These are phyloP conservation scores for Komagataella phaffii DNA, from an alignment of 805 yeast genomes.

Conservation along the genomic window DNA sequence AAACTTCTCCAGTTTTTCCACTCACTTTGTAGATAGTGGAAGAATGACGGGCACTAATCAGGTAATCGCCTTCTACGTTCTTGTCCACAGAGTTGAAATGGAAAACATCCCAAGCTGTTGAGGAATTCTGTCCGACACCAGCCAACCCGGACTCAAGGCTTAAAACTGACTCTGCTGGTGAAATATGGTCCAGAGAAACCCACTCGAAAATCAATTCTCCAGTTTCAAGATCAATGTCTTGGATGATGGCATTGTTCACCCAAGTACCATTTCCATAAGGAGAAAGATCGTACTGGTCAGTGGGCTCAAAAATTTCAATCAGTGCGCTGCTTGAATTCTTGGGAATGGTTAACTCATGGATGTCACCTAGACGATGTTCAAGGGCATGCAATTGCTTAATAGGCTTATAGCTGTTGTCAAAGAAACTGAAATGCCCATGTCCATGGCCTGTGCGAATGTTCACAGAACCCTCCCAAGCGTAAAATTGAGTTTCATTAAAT, in stretches of 20 bases:
- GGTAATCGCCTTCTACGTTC: slow-evolving; percentile 19
- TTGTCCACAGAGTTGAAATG: slow-evolving; percentile 26
- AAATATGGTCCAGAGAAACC: slow-evolving; percentile 20
- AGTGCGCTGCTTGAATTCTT: slow-evolving; percentile 16
- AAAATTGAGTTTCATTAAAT: slow-evolving; percentile 15
- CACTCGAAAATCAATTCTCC: slow-evolving; percentile 22
- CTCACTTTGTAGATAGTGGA: slow-evolving; percentile 20
- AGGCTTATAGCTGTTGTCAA: slow-evolving; percentile 17
- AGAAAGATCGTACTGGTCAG: slow-evolving; percentile 14
- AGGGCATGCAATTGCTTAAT: slow-evolving; percentile 20
- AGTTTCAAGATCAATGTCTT: slow-evolving; percentile 21
- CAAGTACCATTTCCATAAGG: slow-evolving; percentile 17
- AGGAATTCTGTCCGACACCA: slow-evolving; percentile 19
- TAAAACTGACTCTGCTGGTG: slow-evolving; percentile 19
- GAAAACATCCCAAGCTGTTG: slow-evolving; percentile 25
- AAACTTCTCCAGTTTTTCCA: slow-evolving; percentile 21
- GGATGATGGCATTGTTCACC: slow-evolving; percentile 21
- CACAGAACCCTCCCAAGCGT: slow-evolving; percentile 22
- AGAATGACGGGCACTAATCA: slow-evolving; percentile 21
- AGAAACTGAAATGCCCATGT: slow-evolving; percentile 19
- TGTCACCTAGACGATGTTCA: slow-evolving; percentile 19
- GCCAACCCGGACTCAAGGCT: slow-evolving; percentile 18
- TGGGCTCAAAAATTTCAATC: slow-evolving; percentile 20
- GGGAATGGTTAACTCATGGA: slow-evolving; percentile 23
- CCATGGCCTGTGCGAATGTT: slow-evolving; percentile 11